Evolutionary conservation across 352 stramenopile species (phyloP), one percentile per base, ranked within the genome.

Genomic region (Phytophthora chlamydospora): DNA sequence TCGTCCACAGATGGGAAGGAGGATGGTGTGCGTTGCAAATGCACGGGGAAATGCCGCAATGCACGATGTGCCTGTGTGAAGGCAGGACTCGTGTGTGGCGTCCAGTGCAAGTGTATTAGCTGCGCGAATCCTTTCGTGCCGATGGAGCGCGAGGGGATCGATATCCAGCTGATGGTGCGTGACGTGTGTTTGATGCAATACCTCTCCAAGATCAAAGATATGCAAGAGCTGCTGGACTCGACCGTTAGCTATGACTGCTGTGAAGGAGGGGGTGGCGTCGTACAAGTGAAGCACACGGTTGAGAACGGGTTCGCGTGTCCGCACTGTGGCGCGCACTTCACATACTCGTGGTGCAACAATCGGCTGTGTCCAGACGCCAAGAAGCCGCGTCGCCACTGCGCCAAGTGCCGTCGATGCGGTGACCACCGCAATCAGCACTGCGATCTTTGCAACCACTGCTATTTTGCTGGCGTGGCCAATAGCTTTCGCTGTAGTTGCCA

Each of bases 131-230:
- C 85, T 31, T 94, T 94, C 32, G 76, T 88, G 21, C 80, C 85
- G 3, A 92, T 94, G 85, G 66, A 70, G 13, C 67, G 63, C 11
- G 80, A 83, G 35, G 83, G 85, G 21, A 92, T 94, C 39, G 69
- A 86, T 43, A 85, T 89, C 42, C 66, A 78, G 42, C 73, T 74
- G 53, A 88, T 92, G 80, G 74, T 88, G 14, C 47, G 62, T 9
- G 85, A 94, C 52, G 67, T 89, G 16, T 94, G 85, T 47, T 63
- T 94, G 38, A 94, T 94, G 82, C 85, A 94, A 55, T 85, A 83
- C 35, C 66, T 94, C 1, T 92, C 83, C 10, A 91, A 91, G 58
- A 77, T 94, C 47, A 91, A 91, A 57, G 79, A 89, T 53, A 94
- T 94, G 85, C 68, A 88, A 48, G 82, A 94, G 47, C 67, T 94